Conservation (phyloP, 2,329 filamentous ascomycete species). For the Penicillium concentricum region DNA sequence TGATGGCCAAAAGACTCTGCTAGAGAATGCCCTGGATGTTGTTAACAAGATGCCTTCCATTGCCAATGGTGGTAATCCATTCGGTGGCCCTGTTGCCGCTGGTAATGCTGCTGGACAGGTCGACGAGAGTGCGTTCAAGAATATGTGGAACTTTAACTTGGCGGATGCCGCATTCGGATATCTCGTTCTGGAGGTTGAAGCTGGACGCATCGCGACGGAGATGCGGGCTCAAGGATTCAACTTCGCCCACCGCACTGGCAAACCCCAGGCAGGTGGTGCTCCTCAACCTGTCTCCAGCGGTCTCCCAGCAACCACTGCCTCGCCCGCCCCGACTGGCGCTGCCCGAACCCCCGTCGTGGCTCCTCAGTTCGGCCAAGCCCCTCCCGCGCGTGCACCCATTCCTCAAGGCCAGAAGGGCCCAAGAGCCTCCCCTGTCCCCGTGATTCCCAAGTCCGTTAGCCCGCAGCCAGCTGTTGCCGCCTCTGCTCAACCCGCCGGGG, state of each 20-base stretch:
- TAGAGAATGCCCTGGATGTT: constrained; percentile 86
- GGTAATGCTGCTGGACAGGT: constrained; percentile 76
- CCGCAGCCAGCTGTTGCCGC: constrained; percentile 39
- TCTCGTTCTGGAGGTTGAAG: constrained; percentile 90
- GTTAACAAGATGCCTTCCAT: constrained; percentile 98
- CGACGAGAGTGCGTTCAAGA: constrained; percentile 98
- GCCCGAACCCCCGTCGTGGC: constrained; percentile 36
- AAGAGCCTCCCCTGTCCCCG: constrained; percentile 43
- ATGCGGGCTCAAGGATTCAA: constrained; percentile 99
- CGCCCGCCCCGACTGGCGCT: constrained; percentile 39
- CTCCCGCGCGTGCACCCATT: constrained; percentile 32
- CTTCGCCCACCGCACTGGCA: constrained; percentile 91
- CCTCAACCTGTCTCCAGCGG: constrained; percentile 27
- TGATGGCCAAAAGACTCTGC: constrained; percentile 85
- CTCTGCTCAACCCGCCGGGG: constrained; percentile 42
- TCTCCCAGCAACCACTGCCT: constrained; percentile 32
- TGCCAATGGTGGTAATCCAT: constrained; percentile 93
- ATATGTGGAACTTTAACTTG: constrained; percentile 99
- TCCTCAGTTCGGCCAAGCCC: constrained; percentile 45
- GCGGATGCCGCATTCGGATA: constrained; percentile 97
- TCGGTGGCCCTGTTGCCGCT: constrained; percentile 78
- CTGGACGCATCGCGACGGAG: constrained; percentile 93
- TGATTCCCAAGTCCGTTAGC: constrained; percentile 42
- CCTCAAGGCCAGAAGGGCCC: constrained; percentile 33
- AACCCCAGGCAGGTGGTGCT: constrained; percentile 56